Percentiles rank a stretch among this genome's conserved stretches.
These are phyloP conservation scores for Ophiostoma triangulosporum DNA, from an alignment of 2,329 filamentous ascomycete species.

Conservation along the genomic window DNA sequence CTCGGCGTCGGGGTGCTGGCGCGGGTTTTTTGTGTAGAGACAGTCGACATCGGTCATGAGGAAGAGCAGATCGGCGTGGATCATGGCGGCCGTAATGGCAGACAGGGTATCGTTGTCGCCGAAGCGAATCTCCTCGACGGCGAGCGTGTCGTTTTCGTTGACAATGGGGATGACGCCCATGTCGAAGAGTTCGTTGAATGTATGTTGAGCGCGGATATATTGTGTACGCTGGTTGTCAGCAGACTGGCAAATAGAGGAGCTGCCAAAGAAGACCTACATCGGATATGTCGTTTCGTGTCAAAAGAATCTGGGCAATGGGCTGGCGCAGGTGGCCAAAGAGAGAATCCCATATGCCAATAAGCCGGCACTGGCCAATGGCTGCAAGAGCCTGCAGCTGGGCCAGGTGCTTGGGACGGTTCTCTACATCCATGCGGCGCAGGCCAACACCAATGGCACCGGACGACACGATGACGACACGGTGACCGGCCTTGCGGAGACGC, in stretches of 20 bases:
- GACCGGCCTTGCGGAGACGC: slow-evolving; percentile 75
- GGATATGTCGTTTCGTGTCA: slow-evolving; percentile 92
- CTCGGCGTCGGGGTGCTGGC: slow-evolving; percentile 69
- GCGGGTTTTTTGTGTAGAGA: slow-evolving; percentile 89
- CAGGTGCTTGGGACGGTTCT: slow-evolving; percentile 78
- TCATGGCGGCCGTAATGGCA: slow-evolving; percentile 93
- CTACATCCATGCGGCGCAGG: slow-evolving; percentile 75
- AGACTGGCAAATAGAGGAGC: not conserved
- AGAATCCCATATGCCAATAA: slow-evolving; percentile 93
- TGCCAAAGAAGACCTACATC: slow-evolving; percentile 46
- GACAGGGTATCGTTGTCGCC: slow-evolving; percentile 97
- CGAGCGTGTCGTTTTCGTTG: slow-evolving; percentile 95
- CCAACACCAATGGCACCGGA: slow-evolving; percentile 95
- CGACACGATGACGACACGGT: slow-evolving; percentile 89
- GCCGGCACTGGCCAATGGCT: slow-evolving; percentile 86
- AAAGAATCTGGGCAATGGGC: slow-evolving; percentile 84
- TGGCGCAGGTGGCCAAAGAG: slow-evolving; percentile 79
- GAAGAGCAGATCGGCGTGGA: slow-evolving; percentile 91
- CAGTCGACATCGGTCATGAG: slow-evolving; percentile 99
- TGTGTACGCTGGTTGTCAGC: slow-evolving; percentile 53
- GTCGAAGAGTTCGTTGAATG: slow-evolving; percentile 74
- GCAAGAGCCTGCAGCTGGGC: slow-evolving; percentile 85
- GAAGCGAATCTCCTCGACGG: slow-evolving; percentile 97
- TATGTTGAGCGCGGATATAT: slow-evolving; percentile 95
- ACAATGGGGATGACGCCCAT: slow-evolving; percentile 98